phyloP scores from a whole-genome alignment of 306 rosid species.

The Trifolium subterraneum region DNA sequence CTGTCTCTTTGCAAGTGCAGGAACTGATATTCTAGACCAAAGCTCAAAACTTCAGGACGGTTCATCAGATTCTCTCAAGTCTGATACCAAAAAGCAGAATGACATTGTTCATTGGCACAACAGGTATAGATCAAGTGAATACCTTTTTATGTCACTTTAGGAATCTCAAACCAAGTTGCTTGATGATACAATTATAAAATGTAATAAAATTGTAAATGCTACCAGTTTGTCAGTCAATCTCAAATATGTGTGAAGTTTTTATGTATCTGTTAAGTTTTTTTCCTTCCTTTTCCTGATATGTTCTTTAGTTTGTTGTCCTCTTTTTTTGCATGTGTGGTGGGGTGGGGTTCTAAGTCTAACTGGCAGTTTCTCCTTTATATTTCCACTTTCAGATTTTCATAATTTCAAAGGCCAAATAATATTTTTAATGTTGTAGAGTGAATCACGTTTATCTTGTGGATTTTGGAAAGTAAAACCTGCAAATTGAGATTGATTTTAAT shows the following conservation, averaged over 20 bases:
- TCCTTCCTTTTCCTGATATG: background rate
- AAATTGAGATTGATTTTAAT: slow-evolving; percentile 40
- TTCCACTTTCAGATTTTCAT: slow-evolving; percentile 7
- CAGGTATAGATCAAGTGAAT: slow-evolving; percentile 55
- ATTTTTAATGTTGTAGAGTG: slow-evolving; percentile 21
- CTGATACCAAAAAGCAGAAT: slow-evolving; percentile 76
- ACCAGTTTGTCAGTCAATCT: slow-evolving; percentile 15
- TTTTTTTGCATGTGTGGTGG: background rate
- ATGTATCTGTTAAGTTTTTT: background rate
- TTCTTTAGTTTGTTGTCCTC: slow-evolving; percentile 2
- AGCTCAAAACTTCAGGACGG: slow-evolving; percentile 71
- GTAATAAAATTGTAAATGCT: background rate
- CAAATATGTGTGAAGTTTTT: slow-evolving; percentile 2
- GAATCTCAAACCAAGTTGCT: slow-evolving; percentile 17
- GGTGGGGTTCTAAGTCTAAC: background rate
- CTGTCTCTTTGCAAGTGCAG: slow-evolving; percentile 39
- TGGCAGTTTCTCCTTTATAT: slow-evolving; percentile 18
- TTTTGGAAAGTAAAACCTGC: slow-evolving; percentile 26
- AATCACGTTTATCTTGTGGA: slow-evolving; percentile 18
- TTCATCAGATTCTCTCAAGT: slow-evolving; percentile 64
- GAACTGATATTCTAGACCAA: slow-evolving; percentile 69
- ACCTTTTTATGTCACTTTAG: slow-evolving; percentile 21
- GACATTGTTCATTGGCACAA: slow-evolving; percentile 92
- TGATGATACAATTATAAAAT: slow-evolving; percentile 14
- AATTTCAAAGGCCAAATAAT: background rate